Percentiles rank a stretch among this genome's conserved stretches.
These are phyloP conservation scores for Aeschynomene evenia DNA, from an alignment of 306 rosid genomes.

Conservation along the genomic window DNA sequence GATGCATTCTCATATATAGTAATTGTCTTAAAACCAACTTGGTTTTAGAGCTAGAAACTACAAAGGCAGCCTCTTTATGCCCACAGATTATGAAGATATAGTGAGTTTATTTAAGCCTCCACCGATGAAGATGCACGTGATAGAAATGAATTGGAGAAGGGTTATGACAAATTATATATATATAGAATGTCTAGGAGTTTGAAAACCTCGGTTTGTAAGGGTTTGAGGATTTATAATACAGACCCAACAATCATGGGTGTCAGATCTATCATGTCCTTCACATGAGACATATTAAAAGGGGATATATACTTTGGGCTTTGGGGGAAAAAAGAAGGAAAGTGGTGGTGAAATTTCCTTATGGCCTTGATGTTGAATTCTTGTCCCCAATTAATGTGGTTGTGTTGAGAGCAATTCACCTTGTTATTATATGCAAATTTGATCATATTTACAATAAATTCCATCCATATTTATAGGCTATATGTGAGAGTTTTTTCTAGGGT, in stretches of 20 bases:
- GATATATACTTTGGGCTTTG: constrained; percentile 16
- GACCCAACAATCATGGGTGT: constrained; percentile 63
- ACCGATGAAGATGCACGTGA: constrained; percentile 39
- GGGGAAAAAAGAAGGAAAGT: constrained; percentile 25
- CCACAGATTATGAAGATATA: not conserved
- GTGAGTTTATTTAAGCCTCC: not conserved
- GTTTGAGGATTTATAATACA: constrained; percentile 35
- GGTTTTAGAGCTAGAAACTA: not conserved
- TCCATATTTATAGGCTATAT: too few relatives aligned
- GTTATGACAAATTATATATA: constrained; percentile 23
- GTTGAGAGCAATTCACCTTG: not conserved
- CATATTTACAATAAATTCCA: too few relatives aligned
- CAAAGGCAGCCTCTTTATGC: not conserved
- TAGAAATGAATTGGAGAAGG: constrained; percentile 31
- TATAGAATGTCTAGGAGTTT: constrained; percentile 49
- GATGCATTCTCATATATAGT: not conserved
- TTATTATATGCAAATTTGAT: too few relatives aligned
- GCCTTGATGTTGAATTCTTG: constrained; percentile 29
- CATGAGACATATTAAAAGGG: constrained; percentile 37
- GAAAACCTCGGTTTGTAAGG: constrained; percentile 41
- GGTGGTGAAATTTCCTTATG: constrained; percentile 26
- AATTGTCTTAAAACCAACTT: not conserved
- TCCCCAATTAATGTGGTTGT: constrained; percentile 19
- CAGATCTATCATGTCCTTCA: constrained; percentile 52
- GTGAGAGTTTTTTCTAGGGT: too few relatives aligned